These are phyloP conservation scores for Colletotrichum paranaense DNA, from an alignment of 2,329 filamentous ascomycete species.

Conservation along the genomic window DNA sequence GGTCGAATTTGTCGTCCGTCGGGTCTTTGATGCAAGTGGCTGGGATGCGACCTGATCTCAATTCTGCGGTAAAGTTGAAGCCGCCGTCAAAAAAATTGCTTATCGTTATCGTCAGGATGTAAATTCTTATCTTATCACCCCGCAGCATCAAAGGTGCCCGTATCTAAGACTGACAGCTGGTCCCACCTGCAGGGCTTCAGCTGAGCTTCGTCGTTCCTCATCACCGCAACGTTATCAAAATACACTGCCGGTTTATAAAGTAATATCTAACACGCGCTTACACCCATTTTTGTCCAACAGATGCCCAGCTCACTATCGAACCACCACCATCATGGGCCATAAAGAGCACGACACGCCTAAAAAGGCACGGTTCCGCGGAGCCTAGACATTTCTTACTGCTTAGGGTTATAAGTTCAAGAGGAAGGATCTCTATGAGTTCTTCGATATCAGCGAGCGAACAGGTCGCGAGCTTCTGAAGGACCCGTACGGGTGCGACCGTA, in stretches of 20 bases:
- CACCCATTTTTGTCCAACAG: no score
- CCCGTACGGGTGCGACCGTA: no score
- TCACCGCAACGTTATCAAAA: neutral
- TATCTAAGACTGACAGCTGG: neutral
- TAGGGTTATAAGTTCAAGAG: no score
- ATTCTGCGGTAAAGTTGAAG: neutral
- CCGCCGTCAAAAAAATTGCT: conserved; percentile 34
- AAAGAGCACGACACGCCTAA: no score
- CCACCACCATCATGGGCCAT: no score
- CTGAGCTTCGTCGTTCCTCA: neutral
- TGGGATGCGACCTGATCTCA: conserved; percentile 19
- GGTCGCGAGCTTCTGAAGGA: no score
- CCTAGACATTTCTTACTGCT: no score
- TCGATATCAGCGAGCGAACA: no score
- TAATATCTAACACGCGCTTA: no score
- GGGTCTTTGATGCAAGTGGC: conserved; percentile 30
- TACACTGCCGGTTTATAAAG: neutral
- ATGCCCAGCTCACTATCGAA: no score
- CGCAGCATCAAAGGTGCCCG: neutral
- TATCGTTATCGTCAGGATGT: conserved; percentile 13
- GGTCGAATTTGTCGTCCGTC: conserved; percentile 32
- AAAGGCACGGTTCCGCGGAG: no score
- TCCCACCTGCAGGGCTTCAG: rapidly evolving
- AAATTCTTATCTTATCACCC: conserved; percentile 32
- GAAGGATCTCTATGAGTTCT: no score